Conservation (phyloP, 2,329 filamentous ascomycete species). For the Monilinia laxa region DNA sequence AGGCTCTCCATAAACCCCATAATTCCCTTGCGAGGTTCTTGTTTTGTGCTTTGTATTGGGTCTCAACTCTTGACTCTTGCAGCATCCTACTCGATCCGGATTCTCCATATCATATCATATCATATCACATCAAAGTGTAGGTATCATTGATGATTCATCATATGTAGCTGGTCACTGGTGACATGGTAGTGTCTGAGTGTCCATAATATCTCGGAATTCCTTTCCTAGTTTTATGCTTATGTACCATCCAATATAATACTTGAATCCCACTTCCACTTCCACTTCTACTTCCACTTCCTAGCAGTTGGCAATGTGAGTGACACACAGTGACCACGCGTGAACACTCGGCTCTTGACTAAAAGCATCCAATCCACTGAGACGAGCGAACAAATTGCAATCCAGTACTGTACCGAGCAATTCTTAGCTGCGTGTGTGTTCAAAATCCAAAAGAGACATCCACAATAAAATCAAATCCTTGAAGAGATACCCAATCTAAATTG, state of each 20-base stretch:
- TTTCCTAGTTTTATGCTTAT: slow-evolving; percentile 2
- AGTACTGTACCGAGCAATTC: not conserved
- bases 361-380: not conserved
- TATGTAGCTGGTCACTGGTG: slow-evolving; percentile 10
- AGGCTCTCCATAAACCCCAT: slow-evolving; percentile 5
- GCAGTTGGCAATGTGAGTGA: slow-evolving; percentile 8
- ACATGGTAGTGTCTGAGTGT: not conserved
- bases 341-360: slow-evolving; percentile 9
- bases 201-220: slow-evolving; percentile 5
- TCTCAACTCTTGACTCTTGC: not conserved
- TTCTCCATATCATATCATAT: not conserved
- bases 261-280: not conserved
- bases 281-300: not conserved
- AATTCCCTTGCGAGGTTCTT: not conserved
- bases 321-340: slow-evolving; percentile 15
- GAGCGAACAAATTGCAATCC: slow-evolving; percentile 9
- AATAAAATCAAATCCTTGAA: slow-evolving; percentile 6
- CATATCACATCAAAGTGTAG: not conserved
- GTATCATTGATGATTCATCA: slow-evolving; percentile 11
- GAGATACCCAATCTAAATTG: slow-evolving; percentile 6
- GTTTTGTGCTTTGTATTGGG: not conserved
- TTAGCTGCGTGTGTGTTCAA: not conserved
- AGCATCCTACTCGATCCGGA: not conserved
- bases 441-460: not conserved
- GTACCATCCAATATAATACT: not conserved